These are phyloP conservation scores for Vaccinium macrocarpon DNA, from an alignment of 148 eudicot genomes.

Conservation along the genomic window DNA sequence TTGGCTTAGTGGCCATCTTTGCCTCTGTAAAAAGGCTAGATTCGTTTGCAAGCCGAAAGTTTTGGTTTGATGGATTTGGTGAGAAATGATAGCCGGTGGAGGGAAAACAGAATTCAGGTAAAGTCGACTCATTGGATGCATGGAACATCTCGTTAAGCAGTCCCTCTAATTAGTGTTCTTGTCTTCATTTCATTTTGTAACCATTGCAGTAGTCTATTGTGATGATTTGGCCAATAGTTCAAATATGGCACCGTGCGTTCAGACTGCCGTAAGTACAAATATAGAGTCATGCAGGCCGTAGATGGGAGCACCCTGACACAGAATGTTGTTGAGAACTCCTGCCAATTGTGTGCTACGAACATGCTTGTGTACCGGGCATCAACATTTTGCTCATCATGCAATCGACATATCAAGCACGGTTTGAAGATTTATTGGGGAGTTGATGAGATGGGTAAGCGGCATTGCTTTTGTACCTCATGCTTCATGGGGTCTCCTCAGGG, in stretches of 20 bases:
- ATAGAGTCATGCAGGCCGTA: conserved; percentile 33
- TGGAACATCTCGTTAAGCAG: no score
- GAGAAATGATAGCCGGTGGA: background rate
- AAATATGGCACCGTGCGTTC: no score
- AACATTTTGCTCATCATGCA: conserved; percentile 68
- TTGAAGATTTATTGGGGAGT: conserved; percentile 41
- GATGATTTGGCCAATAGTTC: no score
- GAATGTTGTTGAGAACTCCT: conserved; percentile 41
- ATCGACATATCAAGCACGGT: conserved; percentile 47
- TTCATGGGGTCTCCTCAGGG: conserved; percentile 41
- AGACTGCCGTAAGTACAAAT: background rate
- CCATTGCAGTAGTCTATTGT: no score
- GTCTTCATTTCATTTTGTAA: no score
- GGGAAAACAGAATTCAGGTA: background rate
- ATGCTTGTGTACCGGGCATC: conserved; percentile 59
- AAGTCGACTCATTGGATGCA: no score
- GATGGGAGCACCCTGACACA: conserved; percentile 27
- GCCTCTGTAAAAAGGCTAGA: background rate
- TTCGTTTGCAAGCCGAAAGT: background rate
- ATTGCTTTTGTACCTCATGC: conserved; percentile 61
- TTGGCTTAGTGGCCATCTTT: background rate
- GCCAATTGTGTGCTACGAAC: conserved; percentile 61
- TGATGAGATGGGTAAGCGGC: conserved; percentile 42
- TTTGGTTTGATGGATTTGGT: background rate
- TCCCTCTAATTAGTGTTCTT: no score